Percentiles rank a stretch among this genome's conserved stretches.
These are phyloP conservation scores for Plasmopara halstedii DNA, from an alignment of 352 stramenopile species.

Conservation along the genomic window DNA sequence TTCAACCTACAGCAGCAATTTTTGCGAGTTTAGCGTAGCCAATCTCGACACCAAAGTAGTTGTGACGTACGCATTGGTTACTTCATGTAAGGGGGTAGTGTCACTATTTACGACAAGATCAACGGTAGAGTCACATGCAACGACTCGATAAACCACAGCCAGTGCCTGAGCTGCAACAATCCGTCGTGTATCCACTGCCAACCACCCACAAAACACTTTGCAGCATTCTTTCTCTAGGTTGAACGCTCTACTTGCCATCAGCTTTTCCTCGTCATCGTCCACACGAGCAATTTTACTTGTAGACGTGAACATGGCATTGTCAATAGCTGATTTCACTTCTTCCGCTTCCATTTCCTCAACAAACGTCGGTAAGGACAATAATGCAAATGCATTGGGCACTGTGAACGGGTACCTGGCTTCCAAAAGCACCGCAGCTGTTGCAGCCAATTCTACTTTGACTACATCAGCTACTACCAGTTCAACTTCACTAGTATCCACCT, in stretches of 20 bases:
- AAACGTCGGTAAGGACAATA: slow-evolving; percentile 53
- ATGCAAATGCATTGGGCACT: slow-evolving; percentile 31
- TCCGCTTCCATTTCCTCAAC: slow-evolving; percentile 38
- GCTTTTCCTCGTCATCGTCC: slow-evolving; percentile 29
- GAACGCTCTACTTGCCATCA: slow-evolving; percentile 7
- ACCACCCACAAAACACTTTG: slow-evolving; percentile 35
- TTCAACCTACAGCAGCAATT: slow-evolving; percentile 26
- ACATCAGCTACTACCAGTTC: slow-evolving; percentile 26
- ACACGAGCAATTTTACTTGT: slow-evolving; percentile 12
- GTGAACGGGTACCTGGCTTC: slow-evolving; percentile 39
- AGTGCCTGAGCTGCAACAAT: slow-evolving; percentile 33
- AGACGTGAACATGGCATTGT: slow-evolving; percentile 3
- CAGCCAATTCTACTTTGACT: slow-evolving; percentile 43
- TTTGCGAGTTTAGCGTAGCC: neutral
- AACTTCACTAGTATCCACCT: slow-evolving; percentile 7
- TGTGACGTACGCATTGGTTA: too few relatives aligned
- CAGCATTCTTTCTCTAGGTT: slow-evolving; percentile 31
- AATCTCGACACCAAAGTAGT: too few relatives aligned
- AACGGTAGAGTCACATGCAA: slow-evolving; percentile 10
- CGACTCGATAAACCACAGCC: slow-evolving; percentile 27
- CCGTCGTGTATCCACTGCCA: slow-evolving; percentile 18
- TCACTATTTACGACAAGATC: slow-evolving; percentile 16
- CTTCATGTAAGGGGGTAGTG: too few relatives aligned
- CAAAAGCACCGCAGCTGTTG: slow-evolving; percentile 49
- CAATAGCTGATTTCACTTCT: slow-evolving; percentile 22